Base-by-base conservation (phyloP, 306 rosid species). In the Styphnolobium japonicum region DNA sequence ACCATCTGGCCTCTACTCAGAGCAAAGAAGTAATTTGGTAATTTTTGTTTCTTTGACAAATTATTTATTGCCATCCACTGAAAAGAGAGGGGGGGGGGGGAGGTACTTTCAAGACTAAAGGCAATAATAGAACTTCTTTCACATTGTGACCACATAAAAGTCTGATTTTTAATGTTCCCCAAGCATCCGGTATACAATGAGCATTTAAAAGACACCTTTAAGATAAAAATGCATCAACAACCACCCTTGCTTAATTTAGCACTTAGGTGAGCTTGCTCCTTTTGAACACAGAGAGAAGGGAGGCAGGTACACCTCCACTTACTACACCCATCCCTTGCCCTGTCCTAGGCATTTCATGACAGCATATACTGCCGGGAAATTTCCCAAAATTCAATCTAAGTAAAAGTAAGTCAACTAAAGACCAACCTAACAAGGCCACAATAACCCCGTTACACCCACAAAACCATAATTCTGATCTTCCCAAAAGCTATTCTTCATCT, bases 381-480 rank as follows among this genome's bases (percentile, higher is more conserved):
- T 61, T 15, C 18, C 58, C 10, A 45, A 22, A 34, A 18, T 23
- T 67, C 14, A 0, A 58, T 65, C 43, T 55, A 31, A 2, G 11
- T 31, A 21, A 43, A 55, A 65, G 18, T 71, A 48, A 60, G 37
- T 53, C 52, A 71, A 71, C 46, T 19, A 40, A 22, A 80, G 18
- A 71, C 31, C 37, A 69, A 58, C 22, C 63, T 46, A 31, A 31
- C 10, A 16, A 70, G 46, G 67, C 58, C 60, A 53, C 69, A 53
- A 53, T 6, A 42, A 80, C 31, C 40, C 18, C 68, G 9, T 43
- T 19, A 52, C 33, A 40, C 40, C 22, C 56, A 39, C 9, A 76
- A 60, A 66, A 76, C 72, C 74, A 62, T 49, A 36, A 19, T 69
- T 60, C 7, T 60, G 39, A 45, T 45, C 68, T 36, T 25, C 63